Evolutionary conservation across 768 basidiomycete genomes (phyloP).

Genomic region (Butyriboletus loyo): DNA sequence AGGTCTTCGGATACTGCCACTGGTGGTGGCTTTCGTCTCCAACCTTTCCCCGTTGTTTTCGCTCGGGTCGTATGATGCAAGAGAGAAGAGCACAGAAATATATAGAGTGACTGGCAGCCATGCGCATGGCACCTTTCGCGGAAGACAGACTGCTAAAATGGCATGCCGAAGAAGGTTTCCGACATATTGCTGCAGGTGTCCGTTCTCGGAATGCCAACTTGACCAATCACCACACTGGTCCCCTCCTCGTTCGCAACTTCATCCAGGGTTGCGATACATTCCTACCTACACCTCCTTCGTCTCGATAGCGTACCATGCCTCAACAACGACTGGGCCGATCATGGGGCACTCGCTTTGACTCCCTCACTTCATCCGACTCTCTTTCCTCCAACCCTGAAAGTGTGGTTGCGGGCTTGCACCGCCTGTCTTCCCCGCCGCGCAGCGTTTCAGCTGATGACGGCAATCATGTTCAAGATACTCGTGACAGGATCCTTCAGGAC

Average conservation of each 20-base stretch:
- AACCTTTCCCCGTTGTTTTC: conserved; percentile 25
- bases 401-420: conserved; percentile 3
- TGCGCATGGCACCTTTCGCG: conserved; percentile 18
- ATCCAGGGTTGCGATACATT: conserved; percentile 11
- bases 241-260: conserved; percentile 4
- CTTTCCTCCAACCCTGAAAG: conserved; percentile 37
- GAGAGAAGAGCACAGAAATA: conserved; percentile 27
- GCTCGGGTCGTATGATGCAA: conserved; percentile 21
- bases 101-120: conserved; percentile 21
- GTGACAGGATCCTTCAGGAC: conserved; percentile 60
- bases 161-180: conserved; percentile 13
- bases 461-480: conserved; percentile 34
- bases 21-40: conserved; percentile 11
- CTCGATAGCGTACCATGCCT: conserved; percentile 39
- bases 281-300: conserved; percentile 12
- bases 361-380: conserved; percentile 51
- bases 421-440: conserved; percentile 13
- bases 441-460: conserved; percentile 20
- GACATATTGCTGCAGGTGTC: conserved; percentile 16
- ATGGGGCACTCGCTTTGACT: conserved; percentile 76
- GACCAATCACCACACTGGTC: conserved; percentile 14
- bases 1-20: conserved; percentile 9
- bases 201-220: conserved; percentile 21
- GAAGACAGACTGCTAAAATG: conserved; percentile 20
- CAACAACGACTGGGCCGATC: conserved; percentile 44